These are phyloP conservation scores for Isoetes taiwanensis DNA, from an alignment of 75 land plant genomes.

Conservation along the genomic window DNA sequence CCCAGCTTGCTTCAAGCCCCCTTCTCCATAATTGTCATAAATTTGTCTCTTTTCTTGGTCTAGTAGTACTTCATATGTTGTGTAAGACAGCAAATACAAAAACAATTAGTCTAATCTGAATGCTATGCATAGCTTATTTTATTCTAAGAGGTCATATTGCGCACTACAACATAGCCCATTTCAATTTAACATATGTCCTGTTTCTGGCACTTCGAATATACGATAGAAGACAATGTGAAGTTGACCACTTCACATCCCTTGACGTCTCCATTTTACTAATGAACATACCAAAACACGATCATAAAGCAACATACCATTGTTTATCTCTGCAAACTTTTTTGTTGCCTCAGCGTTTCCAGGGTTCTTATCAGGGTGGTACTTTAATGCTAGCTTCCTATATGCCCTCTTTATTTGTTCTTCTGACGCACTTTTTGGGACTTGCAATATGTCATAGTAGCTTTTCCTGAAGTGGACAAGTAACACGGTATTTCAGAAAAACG, in stretches of 20 bases:
- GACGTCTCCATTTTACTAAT: no score
- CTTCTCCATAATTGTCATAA: conserved; percentile 81
- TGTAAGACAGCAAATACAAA: no score
- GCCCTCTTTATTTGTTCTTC: conserved; percentile 88
- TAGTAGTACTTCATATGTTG: conserved; percentile 75
- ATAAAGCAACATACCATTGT: conserved; percentile 59
- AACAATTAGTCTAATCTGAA: no score
- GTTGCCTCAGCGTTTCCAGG: conserved; percentile 89
- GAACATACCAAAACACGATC: no score
- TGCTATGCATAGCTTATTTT: no score
- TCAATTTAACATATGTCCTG: no score
- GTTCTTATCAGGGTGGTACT: conserved; percentile 92
- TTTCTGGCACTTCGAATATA: no score
- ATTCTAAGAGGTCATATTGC: no score
- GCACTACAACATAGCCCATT: no score
- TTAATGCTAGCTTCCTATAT: conserved; percentile 75
- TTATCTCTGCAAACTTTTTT: conserved; percentile 75
- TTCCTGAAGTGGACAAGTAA: conserved; percentile 40
- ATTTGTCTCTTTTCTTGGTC: conserved; percentile 71
- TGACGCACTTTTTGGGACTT: conserved; percentile 58
- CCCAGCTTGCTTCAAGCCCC: conserved; percentile 72
- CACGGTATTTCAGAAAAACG: no score
- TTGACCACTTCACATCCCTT: no score
- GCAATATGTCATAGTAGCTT: conserved; percentile 66
- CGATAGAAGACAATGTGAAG: no score